Conservation (phyloP, 2,329 filamentous ascomycete species). For the Coleophoma crateriformis region DNA sequence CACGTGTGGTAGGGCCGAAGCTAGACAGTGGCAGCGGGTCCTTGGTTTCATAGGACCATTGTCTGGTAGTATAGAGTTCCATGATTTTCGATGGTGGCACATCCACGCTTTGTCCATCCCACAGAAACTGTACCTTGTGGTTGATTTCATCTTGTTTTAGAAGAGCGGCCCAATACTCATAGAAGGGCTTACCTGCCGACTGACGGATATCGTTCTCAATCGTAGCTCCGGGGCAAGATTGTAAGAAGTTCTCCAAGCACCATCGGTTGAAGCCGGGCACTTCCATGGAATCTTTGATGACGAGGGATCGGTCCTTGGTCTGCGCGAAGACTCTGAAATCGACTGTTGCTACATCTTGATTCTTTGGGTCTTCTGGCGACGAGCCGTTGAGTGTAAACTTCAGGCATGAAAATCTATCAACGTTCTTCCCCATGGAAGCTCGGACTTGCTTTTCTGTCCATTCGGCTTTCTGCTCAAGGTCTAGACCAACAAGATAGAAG, state of each 20-base stretch:
- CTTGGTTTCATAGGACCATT: conserved; percentile 15
- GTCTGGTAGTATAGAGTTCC: conserved; percentile 4
- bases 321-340: conserved; percentile 41
- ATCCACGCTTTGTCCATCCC: conserved; percentile 20
- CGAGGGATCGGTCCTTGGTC: conserved; percentile 31
- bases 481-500: conserved; percentile 36
- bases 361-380: conserved; percentile 30
- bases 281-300: conserved; percentile 34
- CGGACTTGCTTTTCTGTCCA: conserved; percentile 36
- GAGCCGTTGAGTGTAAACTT: conserved; percentile 31
- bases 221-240: conserved; percentile 32
- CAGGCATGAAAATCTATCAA: conserved; percentile 28
- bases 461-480: conserved; percentile 35
- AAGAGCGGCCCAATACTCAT: conserved; percentile 22
- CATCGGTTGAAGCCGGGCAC: conserved; percentile 10
- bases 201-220: conserved; percentile 33
- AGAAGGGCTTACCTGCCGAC: conserved; percentile 24
- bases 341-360: conserved; percentile 43
- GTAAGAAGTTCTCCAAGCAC: conserved; percentile 13
- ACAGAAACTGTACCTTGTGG: conserved; percentile 14
- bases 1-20: conserved; percentile 19
- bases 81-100: conserved; percentile 8
- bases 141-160: conserved; percentile 17
- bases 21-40: conserved; percentile 11
- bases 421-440: conserved; percentile 28